Evolutionary conservation across 306 rosid species (phyloP), one percentile per base, ranked within the genome.

Genomic region (Dicorynia guianensis): DNA sequence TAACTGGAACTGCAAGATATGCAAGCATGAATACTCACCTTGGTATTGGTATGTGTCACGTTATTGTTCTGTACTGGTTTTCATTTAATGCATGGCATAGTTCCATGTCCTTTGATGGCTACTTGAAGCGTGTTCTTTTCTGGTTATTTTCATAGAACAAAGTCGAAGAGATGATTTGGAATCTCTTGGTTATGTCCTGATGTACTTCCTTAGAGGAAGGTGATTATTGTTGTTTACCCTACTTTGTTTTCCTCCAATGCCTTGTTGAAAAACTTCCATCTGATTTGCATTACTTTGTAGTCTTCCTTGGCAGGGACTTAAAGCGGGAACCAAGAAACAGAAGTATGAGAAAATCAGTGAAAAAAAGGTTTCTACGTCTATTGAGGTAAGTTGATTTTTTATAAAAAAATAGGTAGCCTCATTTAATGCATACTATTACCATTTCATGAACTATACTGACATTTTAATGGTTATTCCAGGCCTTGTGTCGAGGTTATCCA

Each of bases 1-100:
- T 92, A 88, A 92, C 97, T 39, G 97, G 97, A 70, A 92, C 97
- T 49, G 97, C 97, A 17, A 88, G 97, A 89, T 92, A 92, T 82
- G 97, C 97, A 7, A 92, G 97, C 88, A 86, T 89, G 92, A 92
- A 92, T 78, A 92, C 97, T 47, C 96, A 90, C 79, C 91, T 90
- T 61, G 96, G 96, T n/a, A 88, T 90, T 81, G 96, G 93, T 90
- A 71, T 47, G 90, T 61, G 30, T 18, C 17, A 9, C 47, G 17
- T 17, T 30, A 13, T 74, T 46, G 49, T 69, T 69, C 42, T 71
- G 8, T 39, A 11, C 44, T 60, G 44, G 49, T 35, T 55, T 82
- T 48, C 78, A 1, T 54, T 40, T 34, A 55, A 5, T 48, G 11
- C 43, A 10, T 48, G 36, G 9, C 39, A 17, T 33, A 62, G 42